phyloP scores from a whole-genome alignment of 2,329 filamentous ascomycete species.

The Diaporthe eres region DNA sequence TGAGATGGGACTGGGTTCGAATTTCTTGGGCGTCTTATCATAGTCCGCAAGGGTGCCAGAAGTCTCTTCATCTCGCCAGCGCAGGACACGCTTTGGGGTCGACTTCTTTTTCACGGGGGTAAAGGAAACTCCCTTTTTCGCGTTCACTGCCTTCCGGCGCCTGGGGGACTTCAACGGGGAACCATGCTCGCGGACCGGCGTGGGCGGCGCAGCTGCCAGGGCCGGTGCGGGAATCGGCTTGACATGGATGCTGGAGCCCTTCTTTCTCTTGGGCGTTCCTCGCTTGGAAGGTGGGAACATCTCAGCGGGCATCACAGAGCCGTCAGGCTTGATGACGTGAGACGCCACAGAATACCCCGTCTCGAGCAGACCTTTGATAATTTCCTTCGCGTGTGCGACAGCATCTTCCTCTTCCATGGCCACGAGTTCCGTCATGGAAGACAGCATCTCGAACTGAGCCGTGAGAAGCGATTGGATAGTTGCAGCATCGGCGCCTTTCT shows the following conservation, averaged over 20 bases:
- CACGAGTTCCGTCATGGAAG: conserved; percentile 85
- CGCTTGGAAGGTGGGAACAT: conserved; percentile 78
- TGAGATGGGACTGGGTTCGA: conserved; percentile 68
- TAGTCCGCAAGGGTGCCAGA: conserved; percentile 91
- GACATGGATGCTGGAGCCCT: conserved; percentile 57
- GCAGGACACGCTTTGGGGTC: conserved; percentile 80
- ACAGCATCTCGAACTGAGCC: conserved; percentile 92
- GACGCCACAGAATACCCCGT: conserved; percentile 81
- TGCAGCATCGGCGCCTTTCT: conserved; percentile 83
- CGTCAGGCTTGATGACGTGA: conserved; percentile 93
- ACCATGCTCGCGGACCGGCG: conserved; percentile 43
- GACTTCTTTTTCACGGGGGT: conserved; percentile 85
- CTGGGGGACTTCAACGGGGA: conserved; percentile 84
- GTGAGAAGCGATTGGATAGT: conserved; percentile 87
- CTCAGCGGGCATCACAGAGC: conserved; percentile 72
- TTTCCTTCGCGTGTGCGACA: conserved; percentile 81
- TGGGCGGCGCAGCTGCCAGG: conserved; percentile 46
- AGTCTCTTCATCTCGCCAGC: conserved; percentile 91
- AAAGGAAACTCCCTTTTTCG: conserved; percentile 81
- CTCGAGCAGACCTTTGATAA: conserved; percentile 84
- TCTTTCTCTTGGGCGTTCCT: conserved; percentile 84
- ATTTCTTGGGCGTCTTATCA: conserved; percentile 87
- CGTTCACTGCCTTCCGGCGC: conserved; percentile 76
- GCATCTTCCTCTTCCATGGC: conserved; percentile 88
- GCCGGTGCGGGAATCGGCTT: conserved; percentile 62